Percentiles rank a stretch among this genome's conserved stretches.
These are phyloP conservation scores for Powellomyces hirtus DNA, from an alignment of 192 early-diverging fungal genomes.

Conservation along the genomic window DNA sequence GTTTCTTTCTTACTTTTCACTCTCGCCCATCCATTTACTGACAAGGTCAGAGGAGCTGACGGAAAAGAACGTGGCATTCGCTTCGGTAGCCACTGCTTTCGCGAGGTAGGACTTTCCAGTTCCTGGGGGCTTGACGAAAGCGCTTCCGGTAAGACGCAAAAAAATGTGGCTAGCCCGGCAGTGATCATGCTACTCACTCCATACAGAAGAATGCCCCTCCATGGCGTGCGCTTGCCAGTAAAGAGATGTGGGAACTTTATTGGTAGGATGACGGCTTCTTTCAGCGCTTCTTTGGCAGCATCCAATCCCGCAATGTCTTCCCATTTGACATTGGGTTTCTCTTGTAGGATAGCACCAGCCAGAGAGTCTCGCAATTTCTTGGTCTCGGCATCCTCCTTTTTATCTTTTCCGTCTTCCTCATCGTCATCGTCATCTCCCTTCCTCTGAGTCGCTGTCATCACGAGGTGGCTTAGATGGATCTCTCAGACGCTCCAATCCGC, in stretches of 20 bases:
- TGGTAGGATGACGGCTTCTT: slow-evolving; percentile 98
- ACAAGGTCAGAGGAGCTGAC: slow-evolving; percentile 97
- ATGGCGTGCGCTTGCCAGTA: slow-evolving; percentile 91
- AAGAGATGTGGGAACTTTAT: slow-evolving; percentile 98
- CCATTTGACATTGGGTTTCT: slow-evolving; percentile 97
- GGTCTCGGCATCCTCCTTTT: slow-evolving; percentile 72
- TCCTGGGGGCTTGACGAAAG: slow-evolving; percentile 75
- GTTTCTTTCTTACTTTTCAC: slow-evolving; percentile 77
- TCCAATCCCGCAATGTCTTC: slow-evolving; percentile 96
- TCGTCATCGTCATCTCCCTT: slow-evolving; percentile 45
- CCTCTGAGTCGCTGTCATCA: slow-evolving; percentile 11
- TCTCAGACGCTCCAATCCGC: too few relatives aligned
- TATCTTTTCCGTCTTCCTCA: slow-evolving; percentile 52
- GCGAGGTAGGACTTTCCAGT: slow-evolving; percentile 97
- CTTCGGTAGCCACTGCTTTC: slow-evolving; percentile 97
- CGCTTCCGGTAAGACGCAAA: too few relatives aligned
- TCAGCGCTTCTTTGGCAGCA: slow-evolving; percentile 90
- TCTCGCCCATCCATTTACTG: slow-evolving; percentile 99
- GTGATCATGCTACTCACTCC: slow-evolving; percentile 49
- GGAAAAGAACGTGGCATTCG: slow-evolving; percentile 93
- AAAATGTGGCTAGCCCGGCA: neutral
- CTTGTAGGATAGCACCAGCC: slow-evolving; percentile 81
- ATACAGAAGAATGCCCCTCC: slow-evolving; percentile 95
- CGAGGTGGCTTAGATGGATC: too few relatives aligned
- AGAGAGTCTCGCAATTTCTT: slow-evolving; percentile 66